Evolutionary conservation across 768 basidiomycete genomes (phyloP).

Genomic region (Mycena olivaceomarginata): DNA sequence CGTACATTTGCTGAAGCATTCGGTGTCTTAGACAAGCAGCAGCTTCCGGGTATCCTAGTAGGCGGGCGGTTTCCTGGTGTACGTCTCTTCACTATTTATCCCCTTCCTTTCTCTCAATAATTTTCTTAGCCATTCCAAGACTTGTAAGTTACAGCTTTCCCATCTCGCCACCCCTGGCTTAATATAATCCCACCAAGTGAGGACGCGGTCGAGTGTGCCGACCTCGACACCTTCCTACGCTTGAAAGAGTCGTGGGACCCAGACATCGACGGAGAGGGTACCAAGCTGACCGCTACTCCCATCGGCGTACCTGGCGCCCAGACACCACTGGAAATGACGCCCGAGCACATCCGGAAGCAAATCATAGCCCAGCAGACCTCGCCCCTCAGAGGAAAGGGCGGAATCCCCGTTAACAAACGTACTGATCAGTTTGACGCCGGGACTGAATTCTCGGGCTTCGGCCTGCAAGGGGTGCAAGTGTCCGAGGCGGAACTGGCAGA

Average conservation of each 20-base stretch:
- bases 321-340: constrained; percentile 86
- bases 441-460: constrained; percentile 80
- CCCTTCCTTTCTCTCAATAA: constrained; percentile 34
- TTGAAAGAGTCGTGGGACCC: constrained; percentile 83
- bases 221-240: constrained; percentile 83
- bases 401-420: constrained; percentile 73
- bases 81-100: constrained; percentile 52
- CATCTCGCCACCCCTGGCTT: constrained; percentile 13
- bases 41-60: constrained; percentile 89
- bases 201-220: constrained; percentile 88
- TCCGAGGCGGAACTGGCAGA: constrained; percentile 85
- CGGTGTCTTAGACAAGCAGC: constrained; percentile 79
- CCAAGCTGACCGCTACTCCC: constrained; percentile 72
- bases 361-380: constrained; percentile 68
- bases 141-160: constrained; percentile 70
- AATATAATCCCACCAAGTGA: constrained; percentile 68
- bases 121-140: constrained; percentile 78
- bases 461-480: constrained; percentile 85
- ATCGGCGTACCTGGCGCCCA: constrained; percentile 90
- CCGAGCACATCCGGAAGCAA: constrained; percentile 79
- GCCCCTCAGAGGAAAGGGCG: constrained; percentile 64
- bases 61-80: constrained; percentile 88
- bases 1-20: constrained; percentile 9
- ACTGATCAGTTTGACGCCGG: constrained; percentile 78
- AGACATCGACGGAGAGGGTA: constrained; percentile 75